phyloP scores from a whole-genome alignment of 2,329 filamentous ascomycete species.

The Reticulascus tulasneorum region DNA sequence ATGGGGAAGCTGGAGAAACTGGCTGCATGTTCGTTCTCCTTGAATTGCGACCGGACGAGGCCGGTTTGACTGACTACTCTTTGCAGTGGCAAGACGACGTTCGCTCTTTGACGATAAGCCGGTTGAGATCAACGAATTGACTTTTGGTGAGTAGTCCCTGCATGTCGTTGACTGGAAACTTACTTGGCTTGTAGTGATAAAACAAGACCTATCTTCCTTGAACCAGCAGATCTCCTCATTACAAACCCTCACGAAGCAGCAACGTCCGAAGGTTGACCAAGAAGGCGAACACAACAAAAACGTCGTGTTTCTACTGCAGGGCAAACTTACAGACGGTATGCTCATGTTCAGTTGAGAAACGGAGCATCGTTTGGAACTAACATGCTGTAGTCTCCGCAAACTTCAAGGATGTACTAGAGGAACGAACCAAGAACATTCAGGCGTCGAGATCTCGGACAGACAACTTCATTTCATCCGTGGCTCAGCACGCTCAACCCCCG shows the following conservation, averaged over 20 bases:
- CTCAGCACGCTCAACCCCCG: constrained; percentile 66
- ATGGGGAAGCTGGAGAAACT: constrained; percentile 95
- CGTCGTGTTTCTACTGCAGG: constrained; percentile 86
- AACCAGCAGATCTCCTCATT: constrained; percentile 85
- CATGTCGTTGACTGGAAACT: constrained; percentile 51
- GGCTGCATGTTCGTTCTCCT: constrained; percentile 62
- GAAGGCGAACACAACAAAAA: constrained; percentile 98
- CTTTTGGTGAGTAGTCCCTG: no score
- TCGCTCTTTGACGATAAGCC: constrained; percentile 96
- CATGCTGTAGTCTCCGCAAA: constrained; percentile 91
- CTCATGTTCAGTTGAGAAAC: no score
- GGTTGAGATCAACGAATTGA: constrained; percentile 89
- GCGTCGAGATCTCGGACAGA: constrained; percentile 88
- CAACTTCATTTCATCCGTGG: constrained; percentile 91
- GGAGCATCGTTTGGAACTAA: no score
- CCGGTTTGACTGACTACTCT: constrained; percentile 2
- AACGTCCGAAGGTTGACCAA: constrained; percentile 70
- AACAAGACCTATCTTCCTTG: constrained; percentile 80
- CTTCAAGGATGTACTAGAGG: constrained; percentile 96
- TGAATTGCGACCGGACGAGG: background rate
- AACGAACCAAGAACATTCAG: constrained; percentile 96
- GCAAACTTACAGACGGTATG: constrained; percentile 82
- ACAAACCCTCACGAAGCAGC: constrained; percentile 71
- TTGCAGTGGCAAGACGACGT: constrained; percentile 84
- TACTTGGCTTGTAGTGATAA: no score